phyloP scores from a whole-genome alignment of 768 basidiomycete species.

The Melanogaster broomeanus region DNA sequence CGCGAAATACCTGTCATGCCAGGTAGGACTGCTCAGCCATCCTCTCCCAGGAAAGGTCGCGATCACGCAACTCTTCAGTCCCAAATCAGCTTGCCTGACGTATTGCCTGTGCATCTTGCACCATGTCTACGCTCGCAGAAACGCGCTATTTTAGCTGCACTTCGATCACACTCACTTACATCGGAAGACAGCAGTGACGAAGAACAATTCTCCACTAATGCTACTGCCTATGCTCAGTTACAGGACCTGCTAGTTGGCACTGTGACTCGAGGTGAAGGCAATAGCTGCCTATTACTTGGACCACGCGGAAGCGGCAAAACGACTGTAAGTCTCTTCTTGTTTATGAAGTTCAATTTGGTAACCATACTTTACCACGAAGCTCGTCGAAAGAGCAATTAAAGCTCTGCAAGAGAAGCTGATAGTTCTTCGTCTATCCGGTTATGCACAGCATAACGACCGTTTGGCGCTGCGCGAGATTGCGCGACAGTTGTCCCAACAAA shows the following conservation, averaged over 20 bases:
- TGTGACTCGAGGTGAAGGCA: conserved; percentile 81
- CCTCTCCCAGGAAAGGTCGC: conserved; percentile 15
- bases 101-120: conserved; percentile 43
- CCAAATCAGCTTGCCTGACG: conserved; percentile 23
- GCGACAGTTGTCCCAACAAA: conserved; percentile 76
- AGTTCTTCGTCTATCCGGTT: conserved; percentile 80
- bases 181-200: conserved; percentile 33
- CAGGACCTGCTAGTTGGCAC: conserved; percentile 70
- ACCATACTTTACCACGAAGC: conserved; percentile 36
- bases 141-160: conserved; percentile 48
- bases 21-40: conserved; percentile 7
- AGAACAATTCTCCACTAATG: conserved; percentile 46
- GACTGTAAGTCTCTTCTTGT: conserved; percentile 42
- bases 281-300: conserved; percentile 88
- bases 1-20: conserved; percentile 18
- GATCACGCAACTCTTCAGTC: conserved; percentile 3
- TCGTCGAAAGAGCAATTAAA: conserved; percentile 59
- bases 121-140: conserved; percentile 59
- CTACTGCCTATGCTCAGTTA: conserved; percentile 56
- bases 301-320: conserved; percentile 88
- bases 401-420: conserved; percentile 55
- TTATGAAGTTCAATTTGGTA: conserved; percentile 2
- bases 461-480: conserved; percentile 93
- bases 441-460: conserved; percentile 82
- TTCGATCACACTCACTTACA: conserved; percentile 35